Base-by-base conservation (phyloP, 257 asterid species). In the Nicotiana tabacum region DNA sequence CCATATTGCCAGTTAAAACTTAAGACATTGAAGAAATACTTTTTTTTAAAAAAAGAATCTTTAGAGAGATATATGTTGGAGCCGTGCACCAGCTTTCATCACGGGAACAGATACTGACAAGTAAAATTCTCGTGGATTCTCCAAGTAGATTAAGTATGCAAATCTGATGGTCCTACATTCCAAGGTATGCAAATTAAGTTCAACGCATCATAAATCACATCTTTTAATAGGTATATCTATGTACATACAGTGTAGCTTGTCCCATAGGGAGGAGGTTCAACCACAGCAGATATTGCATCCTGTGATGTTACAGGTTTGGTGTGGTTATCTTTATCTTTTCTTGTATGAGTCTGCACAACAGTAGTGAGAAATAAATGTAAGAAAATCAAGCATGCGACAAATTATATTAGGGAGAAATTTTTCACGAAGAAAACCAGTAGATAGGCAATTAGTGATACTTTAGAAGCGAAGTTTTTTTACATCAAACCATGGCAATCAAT, bases 201-300 rank as follows among this genome's bases (percentile, higher is more conserved):
- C 12, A 30, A 9, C 57, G 80, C 46, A 55, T 64, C 85, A 66
- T 29, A 29, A n/a, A 74, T 66, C 33, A 32, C 77, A 83, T 66
- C 15, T 76, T 66, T 21, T 11, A 78, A 65, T 61, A 66, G 80
- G 39, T 15, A 83, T 21, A 66, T 5, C 32, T 17, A 24, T 60
- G 53, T 13, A 51, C 96, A 83, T 92, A 96, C 99, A 85, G 91
- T 94, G 82, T 91, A 89, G 83, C 81, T 85, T 79, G 99, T 96
- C 80, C 98, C 96, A 65, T 84, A 96, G 56, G 97, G 92, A 80
- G 95, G 94, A 87, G 92, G 95, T 77, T 94, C 97, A 61, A 84
- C 85, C 33, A 93, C 92, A 83, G 90, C 88, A 83, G 87, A 88
- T 82, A 86, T 43, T 70, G 80, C 81, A 82, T 92, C 94, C 81